These are phyloP conservation scores for Moesziomyces parantarcticus DNA, from an alignment of 1,284 basidiomycete species.

Conservation along the genomic window DNA sequence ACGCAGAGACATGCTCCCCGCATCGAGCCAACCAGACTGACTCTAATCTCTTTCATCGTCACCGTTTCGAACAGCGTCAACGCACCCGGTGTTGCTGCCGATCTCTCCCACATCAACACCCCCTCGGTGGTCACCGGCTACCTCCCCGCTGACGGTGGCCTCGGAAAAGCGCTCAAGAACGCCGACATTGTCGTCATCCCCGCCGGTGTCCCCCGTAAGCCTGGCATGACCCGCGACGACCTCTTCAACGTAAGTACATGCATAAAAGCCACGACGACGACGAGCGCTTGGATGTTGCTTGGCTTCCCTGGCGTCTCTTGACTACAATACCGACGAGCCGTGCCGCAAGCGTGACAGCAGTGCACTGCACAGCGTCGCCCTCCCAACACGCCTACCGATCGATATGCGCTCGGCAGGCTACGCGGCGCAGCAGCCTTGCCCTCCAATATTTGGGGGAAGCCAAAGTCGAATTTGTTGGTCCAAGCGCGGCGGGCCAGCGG, in stretches of 20 bases:
- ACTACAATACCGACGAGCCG: too few species aligned
- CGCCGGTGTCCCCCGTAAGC: slow-evolving; percentile 94
- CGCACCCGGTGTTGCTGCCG: slow-evolving; percentile 93
- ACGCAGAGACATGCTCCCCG: too few species aligned
- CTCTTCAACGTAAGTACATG: slow-evolving; percentile 80
- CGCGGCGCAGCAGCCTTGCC: slow-evolving; percentile 4
- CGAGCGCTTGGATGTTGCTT: not conserved
- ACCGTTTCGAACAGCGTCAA: slow-evolving; percentile 61
- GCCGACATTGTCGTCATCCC: slow-evolving; percentile 94
- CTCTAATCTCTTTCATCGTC: not conserved
- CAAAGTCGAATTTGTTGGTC: slow-evolving; percentile 23
- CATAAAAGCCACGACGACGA: too few species aligned
- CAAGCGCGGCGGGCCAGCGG: slow-evolving; percentile 16
- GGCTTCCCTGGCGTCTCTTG: too few species aligned
- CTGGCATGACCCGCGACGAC: slow-evolving; percentile 80
- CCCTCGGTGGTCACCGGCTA: slow-evolving; percentile 68
- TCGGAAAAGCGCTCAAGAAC: slow-evolving; percentile 83
- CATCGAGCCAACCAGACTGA: too few species aligned
- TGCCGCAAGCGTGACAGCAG: too few species aligned
- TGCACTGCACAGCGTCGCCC: too few species aligned
- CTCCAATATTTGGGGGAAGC: slow-evolving; percentile 14
- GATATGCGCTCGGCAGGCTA: too few species aligned
- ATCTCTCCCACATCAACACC: slow-evolving; percentile 86
- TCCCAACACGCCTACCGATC: too few species aligned
- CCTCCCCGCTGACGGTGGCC: slow-evolving; percentile 75